Percentiles rank a stretch among this genome's conserved stretches.
Evolutionary conservation across 2,329 filamentous ascomycete genomes (phyloP).

Genomic region (Xylariaceae sp.): DNA sequence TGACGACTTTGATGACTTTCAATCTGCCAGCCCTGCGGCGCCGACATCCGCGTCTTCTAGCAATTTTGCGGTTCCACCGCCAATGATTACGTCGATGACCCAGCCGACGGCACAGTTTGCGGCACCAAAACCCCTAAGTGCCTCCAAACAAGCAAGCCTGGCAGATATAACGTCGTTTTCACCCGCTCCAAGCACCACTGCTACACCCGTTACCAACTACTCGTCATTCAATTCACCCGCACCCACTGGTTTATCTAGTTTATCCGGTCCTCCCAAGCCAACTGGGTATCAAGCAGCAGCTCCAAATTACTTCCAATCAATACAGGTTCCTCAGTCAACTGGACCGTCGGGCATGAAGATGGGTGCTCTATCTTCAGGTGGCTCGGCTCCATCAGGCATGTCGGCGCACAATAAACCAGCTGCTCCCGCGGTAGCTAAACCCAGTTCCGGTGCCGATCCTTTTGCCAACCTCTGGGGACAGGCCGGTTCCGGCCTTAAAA

Average conservation of each 20-base stretch:
- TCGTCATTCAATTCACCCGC: slow-evolving; percentile 56
- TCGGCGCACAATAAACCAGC: slow-evolving; percentile 47
- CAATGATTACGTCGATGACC: slow-evolving; percentile 50
- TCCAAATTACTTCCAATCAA: slow-evolving; percentile 94
- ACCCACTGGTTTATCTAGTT: slow-evolving; percentile 36
- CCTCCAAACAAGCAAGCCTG: slow-evolving; percentile 72
- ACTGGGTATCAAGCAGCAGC: slow-evolving; percentile 68
- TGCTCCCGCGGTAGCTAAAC: slow-evolving; percentile 46
- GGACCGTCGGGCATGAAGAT: slow-evolving; percentile 28
- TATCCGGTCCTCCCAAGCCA: slow-evolving; percentile 48
- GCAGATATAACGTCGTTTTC: slow-evolving; percentile 80
- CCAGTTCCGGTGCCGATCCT: slow-evolving; percentile 67
- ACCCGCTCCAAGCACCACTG: slow-evolving; percentile 58
- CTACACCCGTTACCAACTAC: slow-evolving; percentile 57
- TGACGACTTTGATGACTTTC: slow-evolving; percentile 97
- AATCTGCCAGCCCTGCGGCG: slow-evolving; percentile 68
- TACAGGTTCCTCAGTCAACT: slow-evolving; percentile 44
- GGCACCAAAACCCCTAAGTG: slow-evolving; percentile 80
- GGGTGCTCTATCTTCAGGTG: slow-evolving; percentile 22
- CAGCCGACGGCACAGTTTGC: slow-evolving; percentile 65
- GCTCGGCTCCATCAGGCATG: slow-evolving; percentile 33
- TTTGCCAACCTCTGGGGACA: slow-evolving; percentile 85
- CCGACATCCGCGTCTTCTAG: slow-evolving; percentile 42
- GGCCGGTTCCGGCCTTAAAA: slow-evolving; percentile 71
- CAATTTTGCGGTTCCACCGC: slow-evolving; percentile 42